Evolutionary conservation across 2,329 filamentous ascomycete species (phyloP), one percentile per base, ranked within the genome.

Genomic region (Cladosporium sp.): DNA sequence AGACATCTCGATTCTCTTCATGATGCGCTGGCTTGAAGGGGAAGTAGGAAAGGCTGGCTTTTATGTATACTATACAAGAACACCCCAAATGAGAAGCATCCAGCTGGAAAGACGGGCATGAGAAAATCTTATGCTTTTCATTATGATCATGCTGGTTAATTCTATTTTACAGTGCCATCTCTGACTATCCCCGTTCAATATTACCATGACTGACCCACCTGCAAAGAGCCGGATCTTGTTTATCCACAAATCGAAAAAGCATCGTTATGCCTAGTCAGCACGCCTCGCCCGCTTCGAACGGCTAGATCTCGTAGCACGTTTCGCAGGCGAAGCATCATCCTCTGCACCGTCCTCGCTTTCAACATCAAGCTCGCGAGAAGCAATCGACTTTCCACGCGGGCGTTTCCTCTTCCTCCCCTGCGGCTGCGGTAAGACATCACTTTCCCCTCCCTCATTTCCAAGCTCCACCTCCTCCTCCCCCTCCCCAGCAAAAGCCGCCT

Each of bases 21-120:
- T 33, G 45, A 48, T 33, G 22, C n/a, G 36, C 36, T 40, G 29
- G 45, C 45, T 33, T 41, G 6, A 38, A 5, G 22, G 9, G 22
- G 9, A 27, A 27, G 18, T 32, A 8, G n/a, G n/a, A n/a, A 9
- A 16, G 45, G 45, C 45, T 48, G 36, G 45, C 32, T 48, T 43
- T 25, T 48, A 48, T 48, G 45, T 48, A 48, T 48, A 48, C 45
- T 48, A 48, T 40, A 48, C 45, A 48, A 39, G 16, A 9, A 27
- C 22, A 27, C 5, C 22, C 4, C 4, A 4, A 9, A 27, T 27
- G 22, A 9, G 36, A 32, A 25, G 45, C 45, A 40, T 40, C 15
- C 38, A 15, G 30, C 43, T 19, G 45, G 8, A 11, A 22, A 40
- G 19, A 46, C 11, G 42, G 19, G 18, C 7, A 18, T 11, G 20